phyloP scores from a whole-genome alignment of 768 basidiomycete species.

The Auriscalpium orientale region DNA sequence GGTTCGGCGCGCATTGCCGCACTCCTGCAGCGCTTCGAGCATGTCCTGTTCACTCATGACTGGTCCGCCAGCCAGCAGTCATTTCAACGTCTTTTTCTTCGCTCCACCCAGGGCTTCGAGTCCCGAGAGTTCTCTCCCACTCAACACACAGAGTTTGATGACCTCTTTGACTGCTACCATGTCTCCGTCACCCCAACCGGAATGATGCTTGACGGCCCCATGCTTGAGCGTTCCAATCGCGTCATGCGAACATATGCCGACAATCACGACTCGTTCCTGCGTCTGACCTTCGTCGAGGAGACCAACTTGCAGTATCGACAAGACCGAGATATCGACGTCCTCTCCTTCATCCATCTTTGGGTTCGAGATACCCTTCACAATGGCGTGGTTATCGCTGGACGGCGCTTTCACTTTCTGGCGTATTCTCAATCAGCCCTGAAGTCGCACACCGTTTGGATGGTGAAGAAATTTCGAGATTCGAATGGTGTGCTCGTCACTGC shows the following conservation, averaged over 20 bases:
- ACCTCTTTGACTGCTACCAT: constrained; percentile 37
- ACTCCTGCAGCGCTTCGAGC: constrained; percentile 31
- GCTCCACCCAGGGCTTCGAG: constrained; percentile 22
- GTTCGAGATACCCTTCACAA: constrained; percentile 37
- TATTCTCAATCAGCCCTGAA: constrained; percentile 71
- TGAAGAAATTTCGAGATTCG: constrained; percentile 41
- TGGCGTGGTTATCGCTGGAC: constrained; percentile 46
- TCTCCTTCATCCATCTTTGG: constrained; percentile 38
- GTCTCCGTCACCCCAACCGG: constrained; percentile 49
- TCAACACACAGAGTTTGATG: constrained; percentile 3
- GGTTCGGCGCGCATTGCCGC: constrained; percentile 31
- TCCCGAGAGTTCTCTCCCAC: not conserved
- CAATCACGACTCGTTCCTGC: constrained; percentile 49
- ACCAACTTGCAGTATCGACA: constrained; percentile 43
- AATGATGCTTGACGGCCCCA: constrained; percentile 45
- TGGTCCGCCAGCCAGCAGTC: not conserved
- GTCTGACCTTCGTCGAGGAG: constrained; percentile 60
- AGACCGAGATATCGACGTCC: constrained; percentile 49
- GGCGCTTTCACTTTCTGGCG: constrained; percentile 54
- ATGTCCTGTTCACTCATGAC: not conserved
- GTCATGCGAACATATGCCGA: constrained; percentile 45
- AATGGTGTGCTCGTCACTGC: constrained; percentile 28
- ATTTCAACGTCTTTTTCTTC: constrained; percentile 10
- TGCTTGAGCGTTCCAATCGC: constrained; percentile 52
- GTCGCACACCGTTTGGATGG: constrained; percentile 52